Conservation (phyloP, 202 grass and related monocot genomes). For the Setaria viridis region DNA sequence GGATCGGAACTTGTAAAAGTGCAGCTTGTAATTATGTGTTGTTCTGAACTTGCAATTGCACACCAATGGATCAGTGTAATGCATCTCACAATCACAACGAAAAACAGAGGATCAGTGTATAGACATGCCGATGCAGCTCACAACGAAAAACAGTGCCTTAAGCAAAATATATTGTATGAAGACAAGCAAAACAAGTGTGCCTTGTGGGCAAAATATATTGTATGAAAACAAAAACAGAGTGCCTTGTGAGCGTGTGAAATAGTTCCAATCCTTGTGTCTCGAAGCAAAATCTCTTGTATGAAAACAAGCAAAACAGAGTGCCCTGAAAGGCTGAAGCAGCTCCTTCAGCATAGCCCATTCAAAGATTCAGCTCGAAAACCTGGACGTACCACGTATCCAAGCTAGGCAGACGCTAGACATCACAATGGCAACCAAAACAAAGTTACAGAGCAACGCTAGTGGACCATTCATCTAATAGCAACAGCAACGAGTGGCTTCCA, state of each 20-base stretch:
- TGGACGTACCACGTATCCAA: too few species aligned
- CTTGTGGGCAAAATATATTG: neutral
- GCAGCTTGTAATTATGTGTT: conserved; percentile 10
- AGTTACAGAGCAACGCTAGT: neutral
- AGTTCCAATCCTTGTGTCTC: too few species aligned
- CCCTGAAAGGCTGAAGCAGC: too few species aligned
- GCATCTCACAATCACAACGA: too few species aligned
- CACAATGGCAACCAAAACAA: neutral
- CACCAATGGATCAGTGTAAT: too few species aligned
- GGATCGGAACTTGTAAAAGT: neutral
- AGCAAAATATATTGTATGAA: too few species aligned
- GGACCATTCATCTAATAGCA: neutral
- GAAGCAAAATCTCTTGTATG: neutral
- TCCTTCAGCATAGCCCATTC: too few species aligned
- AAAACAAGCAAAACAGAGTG: too few species aligned
- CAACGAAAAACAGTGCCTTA: too few species aligned
- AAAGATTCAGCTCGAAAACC: too few species aligned
- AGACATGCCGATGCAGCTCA: neutral
- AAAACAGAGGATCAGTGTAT: neutral
- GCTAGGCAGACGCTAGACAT: neutral
- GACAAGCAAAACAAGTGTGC: too few species aligned
- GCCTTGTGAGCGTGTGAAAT: neutral
- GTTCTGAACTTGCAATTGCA: neutral
- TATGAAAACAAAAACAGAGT: neutral
- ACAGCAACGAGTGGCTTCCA: neutral